Base-by-base conservation (phyloP, 768 basidiomycete genomes). In the Xanthoconium purpureum region DNA sequence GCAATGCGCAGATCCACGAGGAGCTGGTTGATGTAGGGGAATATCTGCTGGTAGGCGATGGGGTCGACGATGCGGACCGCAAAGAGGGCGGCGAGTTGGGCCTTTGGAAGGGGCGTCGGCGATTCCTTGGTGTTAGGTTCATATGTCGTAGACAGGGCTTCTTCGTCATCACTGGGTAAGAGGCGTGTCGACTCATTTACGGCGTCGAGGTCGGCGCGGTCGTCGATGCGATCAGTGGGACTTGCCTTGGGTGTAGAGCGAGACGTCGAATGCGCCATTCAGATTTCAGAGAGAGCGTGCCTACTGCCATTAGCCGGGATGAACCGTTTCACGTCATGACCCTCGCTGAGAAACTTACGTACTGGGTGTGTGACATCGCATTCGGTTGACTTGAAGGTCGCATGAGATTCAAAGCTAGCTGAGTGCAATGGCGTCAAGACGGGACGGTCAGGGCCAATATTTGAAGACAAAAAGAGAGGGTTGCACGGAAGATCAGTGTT, bases 11-110 rank as follows among this genome's bases (percentile, higher is more conserved):
- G 69, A 36, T 77, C 75, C 14, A 73, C 74, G 53, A 88, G 79
- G 70, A 87, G 79, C 64, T 87, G 77, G 60, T 88, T 87, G 54
- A 88, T 77, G 60, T 85, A 88, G 2, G 87, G 85, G 49, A 80
- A 80, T 35, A 88, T 78, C 59, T 86, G 82, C 1, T 80, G 78
- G 69, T 82, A 84, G 5, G 79, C 77, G n/a, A 88, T 75, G 14
- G 84, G 83, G 56, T 85, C 84, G 47, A 78, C 75, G 14, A 87
- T 71, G 42, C 84, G 73, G 9, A 82, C 74, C 38, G 74, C 61
- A 55, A 83, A 33, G 20, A 67, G 59, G 29, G 57, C 53, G 17
- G 74, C 71, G 2, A 86, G 68, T 78, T 28, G 82, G 76, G 45
- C 83, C 61, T 66, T 74, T 8, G 75, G 77, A 24, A 80, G 58